phyloP scores from a whole-genome alignment of 1,284 basidiomycete species.

The Golubevia pallescens region DNA sequence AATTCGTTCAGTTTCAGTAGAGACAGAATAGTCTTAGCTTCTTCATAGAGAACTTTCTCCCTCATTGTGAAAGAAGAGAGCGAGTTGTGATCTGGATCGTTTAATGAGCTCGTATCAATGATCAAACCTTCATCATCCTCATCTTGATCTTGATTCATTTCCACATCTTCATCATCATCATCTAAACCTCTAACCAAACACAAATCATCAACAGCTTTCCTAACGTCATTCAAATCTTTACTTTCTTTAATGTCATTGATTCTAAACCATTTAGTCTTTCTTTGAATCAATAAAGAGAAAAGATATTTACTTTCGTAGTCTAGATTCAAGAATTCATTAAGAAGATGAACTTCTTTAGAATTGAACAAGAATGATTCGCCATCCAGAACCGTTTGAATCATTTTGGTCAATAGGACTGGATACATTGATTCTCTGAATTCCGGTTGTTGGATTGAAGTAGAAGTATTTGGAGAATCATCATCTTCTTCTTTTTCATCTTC shows the following conservation, averaged over 20 bases:
- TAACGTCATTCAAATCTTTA: slow-evolving; percentile 29
- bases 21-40: slow-evolving; percentile 29
- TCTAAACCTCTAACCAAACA: slow-evolving; percentile 12
- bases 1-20: slow-evolving; percentile 57
- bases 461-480: neutral
- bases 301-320: slow-evolving; percentile 51
- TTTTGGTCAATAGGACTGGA: slow-evolving; percentile 52
- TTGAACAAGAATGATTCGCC: slow-evolving; percentile 53
- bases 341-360: slow-evolving; percentile 32
- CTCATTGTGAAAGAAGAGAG: slow-evolving; percentile 40
- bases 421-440: slow-evolving; percentile 45
- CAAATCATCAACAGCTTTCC: slow-evolving; percentile 24
- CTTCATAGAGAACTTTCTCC: slow-evolving; percentile 40
- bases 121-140: neutral
- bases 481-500: no score
- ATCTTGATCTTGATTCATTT: slow-evolving; percentile 4
- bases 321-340: slow-evolving; percentile 35
- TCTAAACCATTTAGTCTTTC: slow-evolving; percentile 51
- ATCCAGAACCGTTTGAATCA: slow-evolving; percentile 55
- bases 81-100: slow-evolving; percentile 7
- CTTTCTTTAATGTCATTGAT: slow-evolving; percentile 32
- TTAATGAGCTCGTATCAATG: neutral
- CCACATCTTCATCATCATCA: slow-evolving; percentile 26
- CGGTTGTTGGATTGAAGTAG: no score
- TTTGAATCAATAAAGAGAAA: slow-evolving; percentile 49